A percentile compares a stretch with the other conserved stretches of the same genome.
phyloP scores from a whole-genome alignment of 805 yeast species.

The Pichia phayaonensis region DNA sequence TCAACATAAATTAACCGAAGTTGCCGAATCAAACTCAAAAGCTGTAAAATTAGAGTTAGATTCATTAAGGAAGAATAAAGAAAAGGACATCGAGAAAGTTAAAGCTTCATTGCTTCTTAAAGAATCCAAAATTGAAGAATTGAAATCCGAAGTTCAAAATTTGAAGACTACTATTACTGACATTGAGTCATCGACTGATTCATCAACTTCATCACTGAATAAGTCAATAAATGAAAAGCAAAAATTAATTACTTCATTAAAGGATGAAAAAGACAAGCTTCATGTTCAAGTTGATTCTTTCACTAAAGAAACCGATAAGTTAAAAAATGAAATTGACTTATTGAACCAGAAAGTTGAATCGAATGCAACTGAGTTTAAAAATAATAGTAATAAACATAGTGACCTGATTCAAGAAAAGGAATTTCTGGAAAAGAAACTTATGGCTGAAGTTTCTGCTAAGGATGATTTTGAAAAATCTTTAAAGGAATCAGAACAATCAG shows the following conservation, averaged over 20 bases:
- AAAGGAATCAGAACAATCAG: not conserved
- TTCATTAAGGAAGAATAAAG: not conserved
- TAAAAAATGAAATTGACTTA: not conserved
- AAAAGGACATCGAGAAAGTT: not conserved
- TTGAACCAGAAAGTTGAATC: not conserved
- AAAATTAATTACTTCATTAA: not conserved
- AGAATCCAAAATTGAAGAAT: not conserved
- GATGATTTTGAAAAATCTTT: not conserved
- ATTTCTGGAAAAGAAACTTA: not conserved
- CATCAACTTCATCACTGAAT: not conserved
- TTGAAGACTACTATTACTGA: not conserved
- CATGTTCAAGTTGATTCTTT: not conserved
- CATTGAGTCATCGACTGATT: not conserved
- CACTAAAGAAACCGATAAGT: not conserved
- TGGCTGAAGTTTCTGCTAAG: not conserved
- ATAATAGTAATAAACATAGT: not conserved
- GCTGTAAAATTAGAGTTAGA: not conserved
- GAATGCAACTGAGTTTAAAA: not conserved
- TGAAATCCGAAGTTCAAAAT: not conserved
- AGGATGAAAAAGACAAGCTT: not conserved
- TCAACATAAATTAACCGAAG: not conserved
- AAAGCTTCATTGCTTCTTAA: not conserved
- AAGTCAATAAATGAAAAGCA: not conserved
- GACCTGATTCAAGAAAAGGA: not conserved
- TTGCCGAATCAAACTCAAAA: not conserved